phyloP scores from a whole-genome alignment of 805 yeast species.

The Wickerhamiella cacticola region DNA sequence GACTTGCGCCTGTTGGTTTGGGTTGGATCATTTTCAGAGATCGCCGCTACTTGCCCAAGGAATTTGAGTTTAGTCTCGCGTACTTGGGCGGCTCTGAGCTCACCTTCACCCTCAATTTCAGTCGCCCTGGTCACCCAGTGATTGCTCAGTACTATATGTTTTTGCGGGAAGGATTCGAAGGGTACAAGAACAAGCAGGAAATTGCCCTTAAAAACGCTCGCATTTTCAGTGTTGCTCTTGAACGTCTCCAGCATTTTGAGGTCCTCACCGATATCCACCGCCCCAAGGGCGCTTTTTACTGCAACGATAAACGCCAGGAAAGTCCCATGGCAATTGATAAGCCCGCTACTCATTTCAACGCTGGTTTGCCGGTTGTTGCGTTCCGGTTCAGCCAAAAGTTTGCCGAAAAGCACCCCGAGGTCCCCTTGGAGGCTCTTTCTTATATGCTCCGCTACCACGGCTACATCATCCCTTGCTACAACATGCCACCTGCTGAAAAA shows the following conservation, averaged over 20 bases:
- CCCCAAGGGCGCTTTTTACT: slow-evolving; percentile 31
- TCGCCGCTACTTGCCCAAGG: slow-evolving; percentile 49
- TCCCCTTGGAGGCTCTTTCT: slow-evolving; percentile 70
- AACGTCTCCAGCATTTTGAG: slow-evolving; percentile 52
- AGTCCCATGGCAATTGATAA: background rate
- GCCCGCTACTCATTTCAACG: slow-evolving; percentile 34
- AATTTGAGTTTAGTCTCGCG: slow-evolving; percentile 61
- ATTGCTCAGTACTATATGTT: slow-evolving; percentile 77
- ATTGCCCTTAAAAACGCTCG: slow-evolving; percentile 64
- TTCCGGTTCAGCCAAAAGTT: slow-evolving; percentile 59
- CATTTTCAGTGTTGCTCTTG: slow-evolving; percentile 45
- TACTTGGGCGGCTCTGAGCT: slow-evolving; percentile 85
- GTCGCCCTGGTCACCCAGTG: slow-evolving; percentile 87
- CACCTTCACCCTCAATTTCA: slow-evolving; percentile 75
- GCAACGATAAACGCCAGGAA: slow-evolving; percentile 14
- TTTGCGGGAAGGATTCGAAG: slow-evolving; percentile 55
- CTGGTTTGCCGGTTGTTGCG: slow-evolving; percentile 84
- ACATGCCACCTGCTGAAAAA: slow-evolving; percentile 51
- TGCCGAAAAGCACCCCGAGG: slow-evolving; percentile 50
- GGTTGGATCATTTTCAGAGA: slow-evolving; percentile 89
- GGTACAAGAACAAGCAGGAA: slow-evolving; percentile 53
- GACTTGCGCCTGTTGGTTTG: slow-evolving; percentile 77
- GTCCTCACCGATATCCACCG: slow-evolving; percentile 72
- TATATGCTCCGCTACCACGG: slow-evolving; percentile 64
- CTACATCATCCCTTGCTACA: slow-evolving; percentile 83